These are phyloP conservation scores for Puccinia triticina DNA, from an alignment of 1,284 basidiomycete genomes.

Conservation along the genomic window DNA sequence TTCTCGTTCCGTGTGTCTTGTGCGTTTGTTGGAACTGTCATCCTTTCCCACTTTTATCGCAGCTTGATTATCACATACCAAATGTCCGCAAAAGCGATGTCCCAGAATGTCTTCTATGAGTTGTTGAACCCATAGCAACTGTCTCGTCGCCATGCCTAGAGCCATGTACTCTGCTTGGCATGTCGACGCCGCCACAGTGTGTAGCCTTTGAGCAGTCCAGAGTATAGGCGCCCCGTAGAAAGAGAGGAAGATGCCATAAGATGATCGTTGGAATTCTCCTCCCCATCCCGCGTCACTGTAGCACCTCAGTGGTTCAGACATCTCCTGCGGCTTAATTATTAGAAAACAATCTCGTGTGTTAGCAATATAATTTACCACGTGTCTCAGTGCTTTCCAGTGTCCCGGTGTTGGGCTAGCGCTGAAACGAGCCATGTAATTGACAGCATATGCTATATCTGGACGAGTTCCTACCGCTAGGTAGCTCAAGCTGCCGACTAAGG, in stretches of 20 bases:
- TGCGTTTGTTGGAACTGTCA: conserved; percentile 15
- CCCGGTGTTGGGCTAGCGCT: background rate
- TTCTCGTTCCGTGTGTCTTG: background rate
- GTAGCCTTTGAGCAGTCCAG: background rate
- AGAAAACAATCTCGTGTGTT: background rate
- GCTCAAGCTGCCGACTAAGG: too few relatives aligned
- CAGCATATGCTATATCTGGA: too few relatives aligned
- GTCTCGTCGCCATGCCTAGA: too few relatives aligned
- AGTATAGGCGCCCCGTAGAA: background rate
- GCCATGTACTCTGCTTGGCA: conserved; percentile 32
- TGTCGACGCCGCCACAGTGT: conserved; percentile 6
- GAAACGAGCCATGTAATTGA: background rate
- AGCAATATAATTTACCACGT: background rate
- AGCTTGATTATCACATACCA: conserved; percentile 9
- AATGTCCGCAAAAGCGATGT: background rate
- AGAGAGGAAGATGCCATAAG: background rate
- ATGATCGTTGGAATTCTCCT: background rate
- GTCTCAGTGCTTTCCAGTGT: background rate
- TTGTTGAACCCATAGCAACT: background rate
- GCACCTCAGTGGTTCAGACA: background rate
- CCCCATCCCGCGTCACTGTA: conserved; percentile 29
- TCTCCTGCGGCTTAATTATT: background rate
- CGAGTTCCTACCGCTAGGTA: too few relatives aligned
- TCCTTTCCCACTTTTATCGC: conserved; percentile 1
- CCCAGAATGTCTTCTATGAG: background rate